These are phyloP conservation scores for Ustilago xerochloae DNA, from an alignment of 1,284 basidiomycete species.

Conservation along the genomic window DNA sequence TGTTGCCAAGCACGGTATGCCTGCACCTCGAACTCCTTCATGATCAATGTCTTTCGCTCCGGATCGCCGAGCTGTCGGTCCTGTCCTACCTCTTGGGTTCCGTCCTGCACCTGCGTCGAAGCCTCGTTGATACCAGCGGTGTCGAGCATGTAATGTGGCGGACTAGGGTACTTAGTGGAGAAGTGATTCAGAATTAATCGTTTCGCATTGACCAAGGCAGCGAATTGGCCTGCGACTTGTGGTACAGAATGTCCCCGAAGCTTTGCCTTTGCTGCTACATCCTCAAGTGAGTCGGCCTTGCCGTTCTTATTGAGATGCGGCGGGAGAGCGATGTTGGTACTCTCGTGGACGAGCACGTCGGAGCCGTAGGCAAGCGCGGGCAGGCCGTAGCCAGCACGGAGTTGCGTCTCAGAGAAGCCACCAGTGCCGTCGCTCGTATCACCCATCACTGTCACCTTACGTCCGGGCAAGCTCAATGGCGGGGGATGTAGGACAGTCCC, in stretches of 20 bases:
- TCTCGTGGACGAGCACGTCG: conserved; percentile 65
- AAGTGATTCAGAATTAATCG: conserved; percentile 64
- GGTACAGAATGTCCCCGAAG: conserved; percentile 63
- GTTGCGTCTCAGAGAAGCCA: conserved; percentile 29
- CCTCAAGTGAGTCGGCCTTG: conserved; percentile 40
- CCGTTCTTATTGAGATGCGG: conserved; percentile 38
- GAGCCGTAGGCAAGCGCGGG: conserved; percentile 38
- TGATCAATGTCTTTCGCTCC: conserved; percentile 45
- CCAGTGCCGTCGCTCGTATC: conserved; percentile 65
- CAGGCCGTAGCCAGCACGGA: conserved; percentile 17
- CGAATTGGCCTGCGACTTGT: conserved; percentile 60
- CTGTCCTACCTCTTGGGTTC: background rate
- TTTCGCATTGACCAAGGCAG: conserved; percentile 51
- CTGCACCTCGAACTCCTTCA: conserved; percentile 56
- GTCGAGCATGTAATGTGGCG: conserved; percentile 42
- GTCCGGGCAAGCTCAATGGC: conserved; percentile 52
- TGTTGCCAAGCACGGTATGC: conserved; percentile 53
- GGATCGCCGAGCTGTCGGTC: conserved; percentile 30
- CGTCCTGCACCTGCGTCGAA: background rate
- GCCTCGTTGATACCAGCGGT: conserved; percentile 13
- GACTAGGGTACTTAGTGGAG: conserved; percentile 54
- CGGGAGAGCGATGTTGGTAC: conserved; percentile 63
- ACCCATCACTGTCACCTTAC: conserved; percentile 64
- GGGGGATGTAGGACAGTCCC: conserved; percentile 59
- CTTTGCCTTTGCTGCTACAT: conserved; percentile 45